phyloP scores from a whole-genome alignment of 805 yeast genomes.

The Pichia membranifaciens region DNA sequence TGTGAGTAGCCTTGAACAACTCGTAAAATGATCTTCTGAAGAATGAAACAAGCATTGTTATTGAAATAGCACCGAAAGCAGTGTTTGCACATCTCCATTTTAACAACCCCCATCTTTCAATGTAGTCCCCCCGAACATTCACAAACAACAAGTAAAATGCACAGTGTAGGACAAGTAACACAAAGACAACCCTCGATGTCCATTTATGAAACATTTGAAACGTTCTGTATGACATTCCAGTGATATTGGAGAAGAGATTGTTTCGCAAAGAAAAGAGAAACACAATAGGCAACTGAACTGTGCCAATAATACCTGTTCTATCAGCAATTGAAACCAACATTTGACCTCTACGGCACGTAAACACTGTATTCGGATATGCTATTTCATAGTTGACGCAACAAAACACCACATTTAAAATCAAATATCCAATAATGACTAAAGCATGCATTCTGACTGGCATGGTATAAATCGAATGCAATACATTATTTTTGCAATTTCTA shows the following conservation, averaged over 20 bases:
- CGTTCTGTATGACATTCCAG: constrained; percentile 33
- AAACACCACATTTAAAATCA: constrained; percentile 22
- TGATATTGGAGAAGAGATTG: constrained; percentile 26
- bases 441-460: constrained; percentile 33
- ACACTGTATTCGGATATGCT: constrained; percentile 28
- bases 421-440: constrained; percentile 25
- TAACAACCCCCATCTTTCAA: constrained; percentile 32
- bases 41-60: constrained; percentile 28
- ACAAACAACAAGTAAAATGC: constrained; percentile 35
- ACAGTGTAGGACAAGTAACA: constrained; percentile 36
- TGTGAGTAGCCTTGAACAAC: constrained; percentile 40
- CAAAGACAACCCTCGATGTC: constrained; percentile 36
- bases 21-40: constrained; percentile 39
- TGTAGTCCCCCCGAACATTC: constrained; percentile 30
- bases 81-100: constrained; percentile 43
- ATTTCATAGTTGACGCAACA: constrained; percentile 27
- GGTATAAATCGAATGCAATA: constrained; percentile 16
- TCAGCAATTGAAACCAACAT: constrained; percentile 34
- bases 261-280: constrained; percentile 33
- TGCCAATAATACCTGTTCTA: constrained; percentile 42
- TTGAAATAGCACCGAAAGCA: constrained; percentile 27
- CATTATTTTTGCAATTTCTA: constrained; percentile 6
- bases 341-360: constrained; percentile 27
- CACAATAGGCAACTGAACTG: constrained; percentile 32
- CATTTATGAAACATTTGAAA: constrained; percentile 35